Evolutionary conservation across 768 basidiomycete genomes (phyloP), one percentile per base, ranked within the genome.

Genomic region (Zangia roseola): DNA sequence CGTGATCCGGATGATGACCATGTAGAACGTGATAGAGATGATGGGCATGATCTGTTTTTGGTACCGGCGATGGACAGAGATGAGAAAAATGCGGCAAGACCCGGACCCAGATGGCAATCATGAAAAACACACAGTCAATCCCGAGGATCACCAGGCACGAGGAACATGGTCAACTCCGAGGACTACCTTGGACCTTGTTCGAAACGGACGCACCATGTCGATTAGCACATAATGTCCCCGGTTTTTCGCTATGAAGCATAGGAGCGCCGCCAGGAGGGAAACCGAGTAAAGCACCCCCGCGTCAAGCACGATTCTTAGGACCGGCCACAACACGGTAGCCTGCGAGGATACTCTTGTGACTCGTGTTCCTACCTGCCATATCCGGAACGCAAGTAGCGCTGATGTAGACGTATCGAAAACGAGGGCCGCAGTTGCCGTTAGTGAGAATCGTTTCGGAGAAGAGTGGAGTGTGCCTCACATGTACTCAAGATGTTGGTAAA

Each of bases 11-110:
- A 63, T 49, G 49, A 63, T 57, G 34, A 60, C 53, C 59, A 63
- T 61, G 45, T 55, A 63, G 45, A 63, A 63, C 16, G 59, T 47
- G 21, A 63, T 56, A 6, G 61, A 61, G 16, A 63, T 59, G 43
- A 60, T 61, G 6, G 61, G 59, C 46, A 54, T 56, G 16, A 53
- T 49, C 61, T 63, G 30, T 23, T 17, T 40, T 23, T 23, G 40
- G 30, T 30, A 6, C 13, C 10, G 30, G 13, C 12, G 30, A 14
- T 14, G 30, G 13, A 14, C 12, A 30, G 12, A 14, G 30, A 30
- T 14, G 30, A 30, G 30, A 30, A 30, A 5, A 13, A 30, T 16
- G 7, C 31, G 14, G 31, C 31, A 14, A 30, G 30, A 31, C 31
- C 31, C 31, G 31, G 14, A 31, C 31, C 3, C 13, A 6, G 14